phyloP scores from a whole-genome alignment of 2,329 filamentous ascomycete genomes.

The Rutstroemia sp. region DNA sequence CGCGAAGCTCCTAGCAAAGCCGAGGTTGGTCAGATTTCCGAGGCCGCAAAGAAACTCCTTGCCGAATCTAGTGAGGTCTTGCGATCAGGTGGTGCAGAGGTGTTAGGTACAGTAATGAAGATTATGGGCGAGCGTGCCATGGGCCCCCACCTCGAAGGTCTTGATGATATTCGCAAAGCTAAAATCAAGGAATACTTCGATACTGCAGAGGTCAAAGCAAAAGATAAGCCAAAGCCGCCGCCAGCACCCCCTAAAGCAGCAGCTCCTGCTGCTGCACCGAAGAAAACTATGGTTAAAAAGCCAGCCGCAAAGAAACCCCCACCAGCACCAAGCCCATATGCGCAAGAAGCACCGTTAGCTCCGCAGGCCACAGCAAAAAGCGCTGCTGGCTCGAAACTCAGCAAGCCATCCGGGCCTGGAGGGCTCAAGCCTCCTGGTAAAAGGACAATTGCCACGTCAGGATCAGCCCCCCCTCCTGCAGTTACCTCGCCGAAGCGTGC shows the following conservation, averaged over 20 bases:
- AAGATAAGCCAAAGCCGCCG: conserved; percentile 81
- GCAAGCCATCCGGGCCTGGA: conserved; percentile 42
- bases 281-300: conserved; percentile 36
- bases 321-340: conserved; percentile 36
- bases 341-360: conserved; percentile 46
- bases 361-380: conserved; percentile 51
- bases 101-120: conserved; percentile 94
- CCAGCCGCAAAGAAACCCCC: conserved; percentile 41
- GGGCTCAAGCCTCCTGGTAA: conserved; percentile 52
- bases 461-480: conserved; percentile 29
- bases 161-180: conserved; percentile 91
- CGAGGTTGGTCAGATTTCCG: conserved; percentile 80
- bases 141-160: conserved; percentile 81
- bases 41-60: conserved; percentile 80
- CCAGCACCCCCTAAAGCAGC: conserved; percentile 58
- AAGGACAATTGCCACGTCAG: conserved; percentile 42
- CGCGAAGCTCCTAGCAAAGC: conserved; percentile 75
- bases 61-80: conserved; percentile 82
- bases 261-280: conserved; percentile 35
- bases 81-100: conserved; percentile 83
- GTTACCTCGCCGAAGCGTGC: conserved; percentile 42
- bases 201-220: conserved; percentile 74
- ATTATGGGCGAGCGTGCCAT: conserved; percentile 96
- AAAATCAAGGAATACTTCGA: conserved; percentile 94
- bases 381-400: conserved; percentile 43